Evolutionary conservation across 2,329 filamentous ascomycete genomes (phyloP).

Genomic region (Penicillium sp.): DNA sequence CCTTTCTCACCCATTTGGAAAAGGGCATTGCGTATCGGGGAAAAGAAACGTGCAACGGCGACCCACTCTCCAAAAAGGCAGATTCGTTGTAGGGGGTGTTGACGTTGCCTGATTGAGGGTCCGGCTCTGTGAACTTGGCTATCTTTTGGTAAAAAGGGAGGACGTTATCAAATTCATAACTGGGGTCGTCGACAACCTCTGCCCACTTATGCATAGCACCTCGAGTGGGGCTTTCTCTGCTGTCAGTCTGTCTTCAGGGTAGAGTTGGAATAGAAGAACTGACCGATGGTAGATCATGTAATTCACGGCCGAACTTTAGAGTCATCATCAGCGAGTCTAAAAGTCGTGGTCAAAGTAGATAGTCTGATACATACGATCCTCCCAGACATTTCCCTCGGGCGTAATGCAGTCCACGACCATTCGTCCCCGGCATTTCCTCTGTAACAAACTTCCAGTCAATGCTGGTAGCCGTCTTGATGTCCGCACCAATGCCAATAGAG

Average conservation of each 20-base stretch:
- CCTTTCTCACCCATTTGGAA: conserved; percentile 42
- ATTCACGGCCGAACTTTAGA: conserved; percentile 35
- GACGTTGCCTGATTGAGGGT: conserved; percentile 21
- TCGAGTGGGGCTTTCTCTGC: conserved; percentile 25
- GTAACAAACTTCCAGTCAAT: conserved; percentile 55
- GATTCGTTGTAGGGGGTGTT: conserved; percentile 30
- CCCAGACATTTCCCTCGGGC: conserved; percentile 34
- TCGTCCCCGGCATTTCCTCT: conserved; percentile 54
- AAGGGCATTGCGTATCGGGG: conserved; percentile 45
- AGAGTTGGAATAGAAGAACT: neutral
- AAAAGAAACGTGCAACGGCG: conserved; percentile 50
- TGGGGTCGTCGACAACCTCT: conserved; percentile 35
- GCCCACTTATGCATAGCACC: conserved; percentile 38
- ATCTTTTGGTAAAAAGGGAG: conserved; percentile 36
- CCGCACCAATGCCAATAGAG: conserved; percentile 27
- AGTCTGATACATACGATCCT: conserved; percentile 35
- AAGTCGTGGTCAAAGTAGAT: neutral
- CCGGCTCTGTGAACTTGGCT: conserved; percentile 32
- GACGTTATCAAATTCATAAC: conserved; percentile 36
- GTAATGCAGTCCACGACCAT: conserved; percentile 38
- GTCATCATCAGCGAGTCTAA: neutral
- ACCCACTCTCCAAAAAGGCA: conserved; percentile 34
- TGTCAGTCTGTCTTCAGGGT: neutral
- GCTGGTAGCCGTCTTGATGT: conserved; percentile 44
- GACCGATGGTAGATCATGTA: conserved; percentile 41